phyloP scores from a whole-genome alignment of 106 monocot species.

The Dendrobium chrysotoxum region DNA sequence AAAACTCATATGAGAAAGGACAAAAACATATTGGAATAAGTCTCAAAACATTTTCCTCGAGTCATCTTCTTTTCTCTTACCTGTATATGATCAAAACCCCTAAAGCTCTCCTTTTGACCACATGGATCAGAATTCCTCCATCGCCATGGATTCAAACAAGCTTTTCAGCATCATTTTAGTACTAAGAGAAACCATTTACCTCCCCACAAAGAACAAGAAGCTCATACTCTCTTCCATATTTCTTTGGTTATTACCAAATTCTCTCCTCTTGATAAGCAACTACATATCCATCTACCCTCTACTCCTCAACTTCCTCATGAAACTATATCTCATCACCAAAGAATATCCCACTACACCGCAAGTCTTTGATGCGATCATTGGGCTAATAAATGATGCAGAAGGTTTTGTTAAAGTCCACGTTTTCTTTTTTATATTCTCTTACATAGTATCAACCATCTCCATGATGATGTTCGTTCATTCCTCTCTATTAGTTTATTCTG shows the following conservation, averaged over 20 bases:
- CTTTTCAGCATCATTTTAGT: background rate
- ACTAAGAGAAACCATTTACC: constrained; percentile 10
- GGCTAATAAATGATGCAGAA: constrained; percentile 3
- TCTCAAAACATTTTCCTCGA: too few species aligned
- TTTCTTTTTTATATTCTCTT: background rate
- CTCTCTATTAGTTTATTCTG: constrained; percentile 5
- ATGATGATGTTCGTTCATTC: constrained; percentile 9
- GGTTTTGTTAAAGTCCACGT: background rate
- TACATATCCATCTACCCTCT: constrained; percentile 14
- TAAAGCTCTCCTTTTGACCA: too few species aligned
- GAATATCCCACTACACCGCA: constrained; percentile 15
- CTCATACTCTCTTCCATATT: constrained; percentile 14
- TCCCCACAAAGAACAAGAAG: constrained; percentile 18
- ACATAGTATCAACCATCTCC: constrained; percentile 6
- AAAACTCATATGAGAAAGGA: too few species aligned
- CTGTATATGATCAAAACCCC: background rate
- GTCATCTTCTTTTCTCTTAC: background rate
- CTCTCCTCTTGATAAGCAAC: constrained; percentile 10
- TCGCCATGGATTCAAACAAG: constrained; percentile 7
- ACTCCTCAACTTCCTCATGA: constrained; percentile 12
- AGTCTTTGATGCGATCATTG: constrained; percentile 1
- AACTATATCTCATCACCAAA: constrained; percentile 9
- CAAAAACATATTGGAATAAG: too few species aligned
- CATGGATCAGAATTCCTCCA: background rate
- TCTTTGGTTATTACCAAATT: constrained; percentile 6